These are phyloP conservation scores for Botrytis pseudocinerea DNA, from an alignment of 2,329 filamentous ascomycete genomes.

Conservation along the genomic window DNA sequence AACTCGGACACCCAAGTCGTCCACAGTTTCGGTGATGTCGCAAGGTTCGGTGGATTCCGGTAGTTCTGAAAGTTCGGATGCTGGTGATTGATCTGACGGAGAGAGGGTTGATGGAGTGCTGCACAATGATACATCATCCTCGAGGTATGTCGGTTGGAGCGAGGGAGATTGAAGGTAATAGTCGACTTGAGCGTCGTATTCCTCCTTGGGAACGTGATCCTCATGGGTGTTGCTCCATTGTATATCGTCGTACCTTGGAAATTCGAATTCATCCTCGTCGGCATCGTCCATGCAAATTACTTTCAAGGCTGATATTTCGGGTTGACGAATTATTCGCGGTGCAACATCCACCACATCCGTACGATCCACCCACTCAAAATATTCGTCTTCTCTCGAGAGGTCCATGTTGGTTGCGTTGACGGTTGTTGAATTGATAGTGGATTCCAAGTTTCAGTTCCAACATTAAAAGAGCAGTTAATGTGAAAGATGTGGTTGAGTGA, in stretches of 20 bases:
- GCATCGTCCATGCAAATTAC: constrained; percentile 62
- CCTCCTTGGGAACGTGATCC: constrained; percentile 29
- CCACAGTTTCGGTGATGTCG: constrained; percentile 42
- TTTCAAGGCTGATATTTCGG: constrained; percentile 7
- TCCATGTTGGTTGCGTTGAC: constrained; percentile 11
- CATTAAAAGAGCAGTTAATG: not conserved
- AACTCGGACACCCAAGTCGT: constrained; percentile 56
- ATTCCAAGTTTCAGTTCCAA: not conserved
- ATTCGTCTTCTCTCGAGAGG: constrained; percentile 21
- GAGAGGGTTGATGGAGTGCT: constrained; percentile 57
- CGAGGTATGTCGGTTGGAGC: constrained; percentile 54
- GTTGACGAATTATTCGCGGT: constrained; percentile 22
- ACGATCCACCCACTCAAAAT: constrained; percentile 21
- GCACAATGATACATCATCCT: constrained; percentile 54
- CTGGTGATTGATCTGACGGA: constrained; percentile 47
- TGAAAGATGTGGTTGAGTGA: not conserved
- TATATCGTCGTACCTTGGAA: constrained; percentile 46
- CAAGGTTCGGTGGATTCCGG: not conserved
- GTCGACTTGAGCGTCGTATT: constrained; percentile 43
- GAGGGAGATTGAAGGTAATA: constrained; percentile 51
- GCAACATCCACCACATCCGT: constrained; percentile 11
- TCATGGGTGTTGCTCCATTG: not conserved
- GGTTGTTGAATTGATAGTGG: not conserved
- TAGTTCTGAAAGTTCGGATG: constrained; percentile 29
- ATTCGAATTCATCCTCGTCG: constrained; percentile 66